Evolutionary conservation across 2,329 filamentous ascomycete genomes (phyloP), one percentile per base, ranked within the genome.

Genomic region (Xylariaceae sp.): DNA sequence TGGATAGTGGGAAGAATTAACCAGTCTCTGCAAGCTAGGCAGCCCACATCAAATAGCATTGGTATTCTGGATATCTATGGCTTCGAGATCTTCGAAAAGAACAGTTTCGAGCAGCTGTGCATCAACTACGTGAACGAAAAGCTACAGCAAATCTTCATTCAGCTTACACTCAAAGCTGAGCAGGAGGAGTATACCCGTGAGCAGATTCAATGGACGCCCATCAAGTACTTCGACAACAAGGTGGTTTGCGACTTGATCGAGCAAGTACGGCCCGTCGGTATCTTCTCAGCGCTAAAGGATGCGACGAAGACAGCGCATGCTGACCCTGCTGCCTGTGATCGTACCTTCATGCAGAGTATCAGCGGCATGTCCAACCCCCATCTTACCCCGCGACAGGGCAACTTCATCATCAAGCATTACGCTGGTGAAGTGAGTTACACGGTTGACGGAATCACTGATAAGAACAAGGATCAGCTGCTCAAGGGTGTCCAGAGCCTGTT

Each of bases 61-160:
- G 94, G 94, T 71, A 97, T 99, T 71, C 82, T 99, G 66, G 94
- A 99, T 81, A 99, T 99, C 67, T 99, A 99, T 73, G 94, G 94
- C 2, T 99, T 99, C 71, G 94, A 99, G 73, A 99, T 99, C 67
- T 99, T 99, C 67, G 94, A 99, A 73, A 94, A 93, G 78, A 99
- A 99, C 78, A 97, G 90, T 65, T 99, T 99, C 70, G 94, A 99
- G 74, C 94, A 99, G 76, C 84, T 99, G 6, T 99, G 94, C 77
- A 99, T 99, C 82, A 99, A 99, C 79, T 99, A 97, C 71, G 95
- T 97, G 71, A 99, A 99, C 75, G 94, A 99, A 77, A 99, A 99
- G 76, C 80, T 99, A 59, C 94, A 99, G 76, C 94, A 99, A 72
- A 97, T 99, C 69, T 99, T 99, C 73, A 99, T 99, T 67, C 94